phyloP scores from a whole-genome alignment of 805 yeast species.

The Scheffersomyces lignosus region DNA sequence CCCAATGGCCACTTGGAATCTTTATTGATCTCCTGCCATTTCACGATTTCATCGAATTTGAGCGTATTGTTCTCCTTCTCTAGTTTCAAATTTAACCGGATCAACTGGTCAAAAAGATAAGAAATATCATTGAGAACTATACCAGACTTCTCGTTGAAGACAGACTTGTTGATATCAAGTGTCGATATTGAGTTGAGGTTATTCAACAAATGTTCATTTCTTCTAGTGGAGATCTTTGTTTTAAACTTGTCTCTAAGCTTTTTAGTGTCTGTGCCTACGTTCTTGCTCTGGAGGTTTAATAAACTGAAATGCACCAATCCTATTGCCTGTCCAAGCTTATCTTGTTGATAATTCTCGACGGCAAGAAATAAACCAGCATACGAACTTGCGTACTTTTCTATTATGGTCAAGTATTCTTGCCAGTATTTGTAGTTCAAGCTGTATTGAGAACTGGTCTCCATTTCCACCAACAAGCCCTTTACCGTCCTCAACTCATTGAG shows the following conservation, averaged over 20 bases:
- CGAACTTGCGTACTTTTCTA: constrained; percentile 38
- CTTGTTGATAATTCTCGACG: constrained; percentile 45
- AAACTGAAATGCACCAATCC: constrained; percentile 43
- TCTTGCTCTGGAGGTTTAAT: constrained; percentile 36
- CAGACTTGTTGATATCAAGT: constrained; percentile 33
- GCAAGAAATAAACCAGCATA: constrained; percentile 47
- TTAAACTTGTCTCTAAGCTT: constrained; percentile 21
- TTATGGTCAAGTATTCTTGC: constrained; percentile 29
- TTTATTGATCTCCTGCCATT: constrained; percentile 33
- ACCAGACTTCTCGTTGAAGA: constrained; percentile 34
- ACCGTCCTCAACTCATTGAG: constrained; percentile 31
- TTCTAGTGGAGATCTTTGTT: constrained; percentile 25
- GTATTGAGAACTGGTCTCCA: constrained; percentile 7
- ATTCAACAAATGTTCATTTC: constrained; percentile 31
- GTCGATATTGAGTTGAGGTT: constrained; percentile 35
- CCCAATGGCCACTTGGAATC: constrained; percentile 49
- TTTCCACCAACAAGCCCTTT: constrained; percentile 15
- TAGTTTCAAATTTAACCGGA: constrained; percentile 40
- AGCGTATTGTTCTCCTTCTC: constrained; percentile 43
- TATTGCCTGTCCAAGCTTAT: constrained; percentile 45
- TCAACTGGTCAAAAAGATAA: constrained; percentile 41
- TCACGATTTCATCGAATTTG: constrained; percentile 34
- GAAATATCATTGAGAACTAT: constrained; percentile 36
- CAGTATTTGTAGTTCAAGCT: constrained; percentile 16
- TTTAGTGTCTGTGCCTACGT: constrained; percentile 5